These are phyloP conservation scores for Luffa acutangula DNA, from an alignment of 306 rosid species.

Conservation along the genomic window DNA sequence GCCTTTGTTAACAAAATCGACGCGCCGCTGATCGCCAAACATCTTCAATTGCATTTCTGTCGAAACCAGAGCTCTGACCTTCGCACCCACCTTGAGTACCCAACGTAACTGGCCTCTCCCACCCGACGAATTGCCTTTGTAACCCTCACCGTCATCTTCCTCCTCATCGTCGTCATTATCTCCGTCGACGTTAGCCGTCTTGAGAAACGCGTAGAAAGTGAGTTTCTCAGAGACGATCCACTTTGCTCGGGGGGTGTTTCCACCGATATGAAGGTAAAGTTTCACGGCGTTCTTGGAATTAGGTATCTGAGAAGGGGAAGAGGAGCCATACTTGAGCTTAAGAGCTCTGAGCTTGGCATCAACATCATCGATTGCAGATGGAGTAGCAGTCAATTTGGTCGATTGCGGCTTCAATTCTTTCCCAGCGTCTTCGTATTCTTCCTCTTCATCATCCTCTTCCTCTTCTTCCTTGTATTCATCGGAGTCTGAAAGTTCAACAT, in stretches of 20 bases:
- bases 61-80: slow-evolving; percentile 65
- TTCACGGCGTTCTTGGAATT: slow-evolving; percentile 47
- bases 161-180: slow-evolving; percentile 20
- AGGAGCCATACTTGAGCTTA: slow-evolving; percentile 51
- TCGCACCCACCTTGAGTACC: slow-evolving; percentile 52
- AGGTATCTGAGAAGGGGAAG: slow-evolving; percentile 21
- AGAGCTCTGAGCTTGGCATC: slow-evolving; percentile 63
- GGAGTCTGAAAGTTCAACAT: slow-evolving; percentile 40
- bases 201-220: slow-evolving; percentile 37
- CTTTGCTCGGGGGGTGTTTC: slow-evolving; percentile 68
- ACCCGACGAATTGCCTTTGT: neutral
- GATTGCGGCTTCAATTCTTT: slow-evolving; percentile 7
- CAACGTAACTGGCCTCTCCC: slow-evolving; percentile 24
- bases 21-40: slow-evolving; percentile 74
- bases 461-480: slow-evolving; percentile 39
- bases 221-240: slow-evolving; percentile 73
- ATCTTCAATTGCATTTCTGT: slow-evolving; percentile 78
- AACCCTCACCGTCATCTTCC: slow-evolving; percentile 6
- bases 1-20: slow-evolving; percentile 67
- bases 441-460: slow-evolving; percentile 9
- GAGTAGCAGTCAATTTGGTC: slow-evolving; percentile 9
- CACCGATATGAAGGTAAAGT: slow-evolving; percentile 87
- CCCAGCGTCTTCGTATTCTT: slow-evolving; percentile 26
- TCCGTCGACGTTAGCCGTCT: slow-evolving; percentile 21
- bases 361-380: slow-evolving; percentile 35